A percentile compares a stretch with the other conserved stretches of the same genome.
These are phyloP conservation scores for Ophiostoma sp. DNA, from an alignment of 2,329 filamentous ascomycete genomes.

Conservation along the genomic window DNA sequence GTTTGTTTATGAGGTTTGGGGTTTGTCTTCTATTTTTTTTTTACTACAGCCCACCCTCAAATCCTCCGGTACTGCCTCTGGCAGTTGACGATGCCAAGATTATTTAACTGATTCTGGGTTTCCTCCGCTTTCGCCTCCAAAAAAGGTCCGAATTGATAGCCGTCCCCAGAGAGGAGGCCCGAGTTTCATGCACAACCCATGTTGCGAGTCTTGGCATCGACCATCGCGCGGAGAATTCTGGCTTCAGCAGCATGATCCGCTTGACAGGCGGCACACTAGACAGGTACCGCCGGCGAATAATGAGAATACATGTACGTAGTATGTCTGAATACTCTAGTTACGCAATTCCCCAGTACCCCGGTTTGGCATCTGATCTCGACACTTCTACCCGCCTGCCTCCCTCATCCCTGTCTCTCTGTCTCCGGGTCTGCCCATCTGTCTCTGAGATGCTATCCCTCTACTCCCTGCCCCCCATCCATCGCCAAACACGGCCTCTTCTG, in stretches of 20 bases:
- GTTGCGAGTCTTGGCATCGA: neutral
- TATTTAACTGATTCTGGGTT: neutral
- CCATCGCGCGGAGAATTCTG: slow-evolving; percentile 4
- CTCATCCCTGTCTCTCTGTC: neutral
- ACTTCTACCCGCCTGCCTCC: neutral
- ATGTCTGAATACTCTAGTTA: neutral
- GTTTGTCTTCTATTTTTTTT: neutral
- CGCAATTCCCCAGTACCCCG: neutral
- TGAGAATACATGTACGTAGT: neutral
- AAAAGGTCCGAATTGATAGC: slow-evolving; percentile 10
- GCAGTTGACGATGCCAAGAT: slow-evolving; percentile 7
- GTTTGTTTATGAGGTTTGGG: neutral
- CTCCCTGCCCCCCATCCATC: neutral
- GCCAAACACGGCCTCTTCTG: slow-evolving; percentile 4
- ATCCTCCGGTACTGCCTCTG: neutral
- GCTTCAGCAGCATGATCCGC: neutral
- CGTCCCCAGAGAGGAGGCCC: slow-evolving; percentile 1
- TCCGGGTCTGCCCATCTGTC: neutral
- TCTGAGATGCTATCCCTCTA: neutral
- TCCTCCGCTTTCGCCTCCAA: slow-evolving; percentile 6
- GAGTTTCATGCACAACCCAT: slow-evolving; percentile 7
- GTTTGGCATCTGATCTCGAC: neutral
- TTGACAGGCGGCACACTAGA: slow-evolving; percentile 3
- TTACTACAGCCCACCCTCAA: neutral
- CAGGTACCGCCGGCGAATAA: neutral